A percentile compares a stretch with the other conserved stretches of the same genome.
Conservation (phyloP, 2,329 filamentous ascomycete genomes). For the Purpureocillium lavendulum region DNA sequence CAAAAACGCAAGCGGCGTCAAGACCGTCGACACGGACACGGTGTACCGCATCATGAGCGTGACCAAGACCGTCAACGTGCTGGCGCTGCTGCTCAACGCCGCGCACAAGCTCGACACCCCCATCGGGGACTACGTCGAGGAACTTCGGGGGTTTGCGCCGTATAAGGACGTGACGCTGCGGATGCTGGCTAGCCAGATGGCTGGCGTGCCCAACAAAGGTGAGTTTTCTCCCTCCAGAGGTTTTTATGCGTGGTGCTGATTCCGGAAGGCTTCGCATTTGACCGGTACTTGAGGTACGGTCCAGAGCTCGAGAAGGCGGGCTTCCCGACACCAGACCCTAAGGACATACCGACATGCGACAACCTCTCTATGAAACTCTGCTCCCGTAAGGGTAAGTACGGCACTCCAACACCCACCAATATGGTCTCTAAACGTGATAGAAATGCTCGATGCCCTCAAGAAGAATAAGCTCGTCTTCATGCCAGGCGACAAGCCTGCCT, state of each 20-base stretch:
- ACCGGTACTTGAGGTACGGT: too few species aligned
- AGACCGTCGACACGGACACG: constrained; percentile 26
- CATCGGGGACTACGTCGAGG: too few species aligned
- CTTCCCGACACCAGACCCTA: neutral
- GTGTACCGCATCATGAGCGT: constrained; percentile 32
- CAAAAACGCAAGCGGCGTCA: constrained; percentile 3
- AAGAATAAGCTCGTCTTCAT: neutral
- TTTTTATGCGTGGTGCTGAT: too few species aligned
- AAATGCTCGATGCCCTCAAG: neutral
- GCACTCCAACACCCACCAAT: too few species aligned
- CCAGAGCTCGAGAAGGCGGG: neutral
- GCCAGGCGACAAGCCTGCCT: neutral
- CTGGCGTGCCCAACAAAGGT: constrained; percentile 10
- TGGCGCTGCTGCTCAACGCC: constrained; percentile 4
- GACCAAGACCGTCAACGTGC: constrained; percentile 31
- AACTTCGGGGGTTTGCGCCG: neutral
- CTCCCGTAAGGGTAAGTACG: neutral
- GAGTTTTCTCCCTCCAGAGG: neutral
- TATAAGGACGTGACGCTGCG: constrained; percentile 9
- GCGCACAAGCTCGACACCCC: too few species aligned
- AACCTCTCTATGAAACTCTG: neutral
- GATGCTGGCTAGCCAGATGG: constrained; percentile 9
- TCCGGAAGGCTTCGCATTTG: too few species aligned
- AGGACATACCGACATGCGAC: constrained; percentile 1
- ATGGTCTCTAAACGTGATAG: too few species aligned